phyloP scores from a whole-genome alignment of 139 green algal species.

The Chlorella sp. region DNA sequence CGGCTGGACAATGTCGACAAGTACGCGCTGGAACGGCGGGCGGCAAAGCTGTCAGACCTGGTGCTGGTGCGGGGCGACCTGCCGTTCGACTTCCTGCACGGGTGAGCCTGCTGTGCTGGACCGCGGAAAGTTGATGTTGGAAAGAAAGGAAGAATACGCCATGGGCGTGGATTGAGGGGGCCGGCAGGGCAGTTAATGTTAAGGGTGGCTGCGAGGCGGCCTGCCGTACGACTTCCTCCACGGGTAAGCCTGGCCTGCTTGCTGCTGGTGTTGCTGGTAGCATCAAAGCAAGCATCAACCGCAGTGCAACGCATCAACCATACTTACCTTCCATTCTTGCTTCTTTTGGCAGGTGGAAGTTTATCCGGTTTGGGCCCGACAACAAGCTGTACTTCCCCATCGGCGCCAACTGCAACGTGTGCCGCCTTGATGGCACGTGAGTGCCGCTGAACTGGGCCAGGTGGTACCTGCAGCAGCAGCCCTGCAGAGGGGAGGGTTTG shows the following conservation, averaged over 20 bases:
- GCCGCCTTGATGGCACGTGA: not conserved
- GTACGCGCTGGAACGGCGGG: not conserved
- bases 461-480: no score
- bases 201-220: not conserved
- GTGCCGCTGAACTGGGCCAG: no score
- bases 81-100: conserved; percentile 3
- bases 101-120: not conserved
- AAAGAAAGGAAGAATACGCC: not conserved
- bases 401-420: conserved; percentile 40
- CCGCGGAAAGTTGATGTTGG: no score
- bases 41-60: not conserved
- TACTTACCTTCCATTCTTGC: not conserved
- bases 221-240: not conserved
- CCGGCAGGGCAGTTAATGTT: no score
- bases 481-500: no score
- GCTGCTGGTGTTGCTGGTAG: not conserved
- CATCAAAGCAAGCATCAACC: not conserved
- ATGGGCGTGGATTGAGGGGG: no score
- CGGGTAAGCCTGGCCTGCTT: not conserved
- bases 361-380: conserved; percentile 36
- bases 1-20: conserved; percentile 31
- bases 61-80: conserved; percentile 26
- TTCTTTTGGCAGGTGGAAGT: conserved; percentile 32
- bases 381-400: conserved; percentile 44
- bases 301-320: not conserved